Conservation (phyloP, 108 stramenopile genomes). For the Nitzschia palea region DNA sequence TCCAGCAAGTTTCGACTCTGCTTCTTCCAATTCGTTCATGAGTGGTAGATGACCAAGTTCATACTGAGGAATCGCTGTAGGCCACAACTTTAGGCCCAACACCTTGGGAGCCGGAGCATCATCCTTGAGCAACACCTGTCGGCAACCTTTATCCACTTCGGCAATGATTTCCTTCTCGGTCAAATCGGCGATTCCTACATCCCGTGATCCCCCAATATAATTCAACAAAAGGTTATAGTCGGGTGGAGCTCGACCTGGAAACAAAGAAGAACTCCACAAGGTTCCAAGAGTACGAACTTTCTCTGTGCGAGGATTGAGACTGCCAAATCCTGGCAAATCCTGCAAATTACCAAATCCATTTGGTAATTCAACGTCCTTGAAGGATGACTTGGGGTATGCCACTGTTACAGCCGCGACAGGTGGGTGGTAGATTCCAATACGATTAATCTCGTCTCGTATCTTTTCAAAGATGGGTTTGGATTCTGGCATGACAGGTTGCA, state of each 20-base stretch:
- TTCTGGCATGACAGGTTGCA: conserved; percentile 75
- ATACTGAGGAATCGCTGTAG: conserved; percentile 79
- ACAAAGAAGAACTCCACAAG: conserved; percentile 92
- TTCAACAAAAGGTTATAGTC: conserved; percentile 89
- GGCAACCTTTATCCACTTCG: conserved; percentile 86
- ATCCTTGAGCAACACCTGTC: conserved; percentile 75
- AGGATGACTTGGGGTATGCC: conserved; percentile 90
- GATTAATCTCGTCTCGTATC: conserved; percentile 49
- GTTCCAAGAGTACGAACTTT: conserved; percentile 91
- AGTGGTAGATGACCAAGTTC: conserved; percentile 64
- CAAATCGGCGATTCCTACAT: conserved; percentile 83
- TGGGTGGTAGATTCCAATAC: conserved; percentile 86
- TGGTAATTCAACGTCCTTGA: conserved; percentile 82
- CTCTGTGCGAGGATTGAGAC: conserved; percentile 85
- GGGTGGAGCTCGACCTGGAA: conserved; percentile 88
- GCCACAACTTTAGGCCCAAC: conserved; percentile 88
- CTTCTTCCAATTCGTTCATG: conserved; percentile 28
- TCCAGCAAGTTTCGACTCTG: conserved; percentile 51
- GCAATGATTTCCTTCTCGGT: conserved; percentile 82
- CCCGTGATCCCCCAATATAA: conserved; percentile 95
- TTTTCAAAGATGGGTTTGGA: conserved; percentile 72
- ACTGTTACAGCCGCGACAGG: conserved; percentile 92
- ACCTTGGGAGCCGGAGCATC: conserved; percentile 86
- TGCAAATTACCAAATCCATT: conserved; percentile 75
- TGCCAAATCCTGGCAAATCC: conserved; percentile 90